Evolutionary conservation across 345 rosid genomes (phyloP).

Genomic region (Brassica nigra): DNA sequence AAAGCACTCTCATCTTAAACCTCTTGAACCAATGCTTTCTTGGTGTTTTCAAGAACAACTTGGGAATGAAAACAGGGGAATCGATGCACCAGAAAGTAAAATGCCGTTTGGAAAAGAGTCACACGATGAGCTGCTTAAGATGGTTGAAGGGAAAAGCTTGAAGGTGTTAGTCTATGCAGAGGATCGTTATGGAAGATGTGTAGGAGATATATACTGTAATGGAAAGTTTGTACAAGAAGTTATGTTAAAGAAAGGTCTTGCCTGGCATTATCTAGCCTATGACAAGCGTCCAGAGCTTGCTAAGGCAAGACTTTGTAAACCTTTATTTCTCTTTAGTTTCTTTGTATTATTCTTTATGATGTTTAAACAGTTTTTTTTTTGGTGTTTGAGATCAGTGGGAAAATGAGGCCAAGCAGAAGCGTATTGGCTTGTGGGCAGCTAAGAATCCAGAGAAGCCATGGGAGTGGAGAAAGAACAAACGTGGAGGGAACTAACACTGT

Average conservation of each 20-base stretch:
- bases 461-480: conserved; percentile 80
- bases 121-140: conserved; percentile 56
- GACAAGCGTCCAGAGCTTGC: conserved; percentile 65
- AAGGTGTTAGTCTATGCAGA: conserved; percentile 60
- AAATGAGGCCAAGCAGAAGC: conserved; percentile 61
- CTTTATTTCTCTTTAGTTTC: conserved; percentile 1
- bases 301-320: conserved; percentile 40
- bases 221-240: conserved; percentile 59
- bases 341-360: conserved; percentile 2
- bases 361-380: background rate
- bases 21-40: conserved; percentile 4
- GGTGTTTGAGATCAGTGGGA: conserved; percentile 63
- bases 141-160: conserved; percentile 67
- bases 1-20: conserved; percentile 4
- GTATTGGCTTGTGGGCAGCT: conserved; percentile 74
- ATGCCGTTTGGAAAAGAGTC: conserved; percentile 86
- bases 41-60: background rate
- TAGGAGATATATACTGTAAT: conserved; percentile 78
- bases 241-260: conserved; percentile 83
- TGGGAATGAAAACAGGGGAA: conserved; percentile 57
- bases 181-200: conserved; percentile 70
- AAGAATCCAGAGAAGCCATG: conserved; percentile 82
- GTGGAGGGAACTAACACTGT: conserved; percentile 34
- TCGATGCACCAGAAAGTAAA: conserved; percentile 79
- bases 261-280: conserved; percentile 81